These are phyloP conservation scores for Umbilicus rupestris DNA, from an alignment of 164 flowering plant species.

Conservation along the genomic window DNA sequence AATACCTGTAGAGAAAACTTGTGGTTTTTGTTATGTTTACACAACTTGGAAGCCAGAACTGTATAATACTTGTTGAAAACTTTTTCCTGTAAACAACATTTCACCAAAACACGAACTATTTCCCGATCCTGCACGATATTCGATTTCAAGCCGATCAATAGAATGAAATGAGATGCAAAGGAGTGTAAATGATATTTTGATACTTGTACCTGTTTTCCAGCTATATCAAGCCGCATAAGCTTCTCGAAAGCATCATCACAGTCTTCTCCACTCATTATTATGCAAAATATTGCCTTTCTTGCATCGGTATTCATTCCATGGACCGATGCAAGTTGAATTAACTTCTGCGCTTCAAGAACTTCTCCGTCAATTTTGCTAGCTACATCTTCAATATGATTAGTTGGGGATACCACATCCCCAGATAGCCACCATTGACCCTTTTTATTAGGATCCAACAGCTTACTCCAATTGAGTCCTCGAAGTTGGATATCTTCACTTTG, in stretches of 20 bases:
- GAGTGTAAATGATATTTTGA: not conserved
- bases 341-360: conserved; percentile 65
- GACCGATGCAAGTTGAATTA: conserved; percentile 78
- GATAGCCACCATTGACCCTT: conserved; percentile 97
- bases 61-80: conserved; percentile 83
- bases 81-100: conserved; percentile 89
- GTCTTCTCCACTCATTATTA: conserved; percentile 86
- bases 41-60: conserved; percentile 73
- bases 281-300: conserved; percentile 77
- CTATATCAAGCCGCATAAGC: conserved; percentile 68
- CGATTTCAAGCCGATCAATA: not conserved
- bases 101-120: conserved; percentile 77
- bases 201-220: conserved; percentile 70
- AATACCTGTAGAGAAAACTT: conserved; percentile 87
- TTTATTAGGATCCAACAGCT: conserved; percentile 80
- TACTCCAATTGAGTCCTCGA: conserved; percentile 83
- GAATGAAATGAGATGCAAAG: not conserved
- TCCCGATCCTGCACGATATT: conserved; percentile 71
- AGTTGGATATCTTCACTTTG: conserved; percentile 44
- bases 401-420: conserved; percentile 36
- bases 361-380: conserved; percentile 71
- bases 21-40: conserved; percentile 88
- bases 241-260: conserved; percentile 83
- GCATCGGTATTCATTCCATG: conserved; percentile 94
- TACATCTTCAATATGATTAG: conserved; percentile 45